phyloP scores from a whole-genome alignment of 2,329 filamentous ascomycete species.

The Trichoderma sp. region DNA sequence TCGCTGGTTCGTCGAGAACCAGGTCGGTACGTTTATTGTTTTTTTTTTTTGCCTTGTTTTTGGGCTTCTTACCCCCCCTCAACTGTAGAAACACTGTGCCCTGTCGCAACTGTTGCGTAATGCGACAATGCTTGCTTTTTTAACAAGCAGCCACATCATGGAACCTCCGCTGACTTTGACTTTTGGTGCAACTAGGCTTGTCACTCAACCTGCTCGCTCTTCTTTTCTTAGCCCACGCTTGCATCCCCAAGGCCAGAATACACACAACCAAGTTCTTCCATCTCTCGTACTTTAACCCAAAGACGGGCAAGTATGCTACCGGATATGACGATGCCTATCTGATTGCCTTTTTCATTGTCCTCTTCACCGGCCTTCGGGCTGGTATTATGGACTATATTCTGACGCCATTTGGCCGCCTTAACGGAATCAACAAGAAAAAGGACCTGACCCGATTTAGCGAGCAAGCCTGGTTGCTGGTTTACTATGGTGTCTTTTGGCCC shows the following conservation, averaged over 20 bases:
- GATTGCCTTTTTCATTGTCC: conserved; percentile 72
- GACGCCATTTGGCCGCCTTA: conserved; percentile 67
- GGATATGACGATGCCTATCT: conserved; percentile 78
- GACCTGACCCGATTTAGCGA: conserved; percentile 81
- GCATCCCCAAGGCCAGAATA: conserved; percentile 74
- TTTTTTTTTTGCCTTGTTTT: conserved; percentile 21
- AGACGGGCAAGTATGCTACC: conserved; percentile 66
- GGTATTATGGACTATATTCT: conserved; percentile 84
- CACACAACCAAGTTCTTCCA: conserved; percentile 86
- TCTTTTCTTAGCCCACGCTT: conserved; percentile 75
- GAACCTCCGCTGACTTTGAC: not conserved
- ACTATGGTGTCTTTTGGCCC: conserved; percentile 78
- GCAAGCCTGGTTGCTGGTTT: conserved; percentile 86
- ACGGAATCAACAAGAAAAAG: conserved; percentile 74
- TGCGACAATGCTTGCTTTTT: not conserved
- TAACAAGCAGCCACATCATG: conserved; percentile 9
- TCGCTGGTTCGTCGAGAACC: conserved; percentile 72
- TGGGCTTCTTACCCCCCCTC: not conserved
- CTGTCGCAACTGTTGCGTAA: not conserved
- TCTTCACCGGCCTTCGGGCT: conserved; percentile 84
- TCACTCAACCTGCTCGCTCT: conserved; percentile 82
- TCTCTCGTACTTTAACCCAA: conserved; percentile 75
- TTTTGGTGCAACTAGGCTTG: conserved; percentile 53
- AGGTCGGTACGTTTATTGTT: conserved; percentile 75
- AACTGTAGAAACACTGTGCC: not conserved